Conservation (phyloP, 495 filamentous ascomycete genomes). For the Aspergillus mulundensis region DNA sequence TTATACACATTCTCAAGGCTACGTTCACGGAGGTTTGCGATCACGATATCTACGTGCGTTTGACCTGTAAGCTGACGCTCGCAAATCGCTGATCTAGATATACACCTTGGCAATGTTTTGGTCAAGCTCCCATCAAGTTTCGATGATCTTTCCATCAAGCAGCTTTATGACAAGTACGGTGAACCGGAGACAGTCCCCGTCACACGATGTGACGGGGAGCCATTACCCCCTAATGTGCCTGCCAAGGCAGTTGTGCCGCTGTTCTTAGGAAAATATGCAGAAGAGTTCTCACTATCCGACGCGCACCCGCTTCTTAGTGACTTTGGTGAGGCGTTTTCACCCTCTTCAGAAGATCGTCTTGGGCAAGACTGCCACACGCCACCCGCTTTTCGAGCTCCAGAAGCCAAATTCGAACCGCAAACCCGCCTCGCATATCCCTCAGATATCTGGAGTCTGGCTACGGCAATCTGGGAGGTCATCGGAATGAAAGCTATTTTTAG, state of each 20-base stretch:
- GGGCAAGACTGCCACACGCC: constrained; percentile 33
- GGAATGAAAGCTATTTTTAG: constrained; percentile 35
- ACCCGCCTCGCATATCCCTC: constrained; percentile 24
- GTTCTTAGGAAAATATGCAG: constrained; percentile 25
- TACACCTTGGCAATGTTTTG: constrained; percentile 35
- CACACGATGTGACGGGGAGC: constrained; percentile 15
- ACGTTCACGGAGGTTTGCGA: constrained; percentile 30
- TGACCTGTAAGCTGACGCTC: not conserved
- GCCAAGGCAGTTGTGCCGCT: not conserved
- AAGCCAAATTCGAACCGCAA: constrained; percentile 29
- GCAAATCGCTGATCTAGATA: constrained; percentile 23
- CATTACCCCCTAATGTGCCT: not conserved
- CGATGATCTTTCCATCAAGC: constrained; percentile 23
- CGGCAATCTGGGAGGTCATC: constrained; percentile 34
- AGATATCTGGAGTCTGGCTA: constrained; percentile 38
- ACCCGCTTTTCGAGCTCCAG: constrained; percentile 26
- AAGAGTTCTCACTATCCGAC: constrained; percentile 26
- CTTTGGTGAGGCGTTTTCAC: constrained; percentile 33
- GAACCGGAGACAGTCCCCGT: constrained; percentile 18
- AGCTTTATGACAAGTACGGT: constrained; percentile 31
- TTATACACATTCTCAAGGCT: constrained; percentile 33
- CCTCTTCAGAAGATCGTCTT: constrained; percentile 18
- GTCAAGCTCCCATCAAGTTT: constrained; percentile 32
- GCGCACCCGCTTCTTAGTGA: constrained; percentile 26
- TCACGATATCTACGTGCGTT: too few relatives aligned